phyloP scores from a whole-genome alignment of 306 rosid genomes.

The Gleditsia sinensis region DNA sequence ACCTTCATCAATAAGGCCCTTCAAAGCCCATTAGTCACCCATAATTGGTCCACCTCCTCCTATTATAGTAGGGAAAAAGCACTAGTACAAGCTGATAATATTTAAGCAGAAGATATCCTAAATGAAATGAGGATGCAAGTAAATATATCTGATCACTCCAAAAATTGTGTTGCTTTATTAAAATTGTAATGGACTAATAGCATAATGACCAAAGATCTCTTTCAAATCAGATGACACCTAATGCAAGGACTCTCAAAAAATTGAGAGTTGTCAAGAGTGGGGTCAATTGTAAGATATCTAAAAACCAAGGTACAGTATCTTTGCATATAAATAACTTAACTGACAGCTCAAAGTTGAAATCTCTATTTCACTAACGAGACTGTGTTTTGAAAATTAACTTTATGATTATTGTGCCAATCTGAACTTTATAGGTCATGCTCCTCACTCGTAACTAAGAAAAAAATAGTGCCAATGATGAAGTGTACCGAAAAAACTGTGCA shows the following conservation, averaged over 20 bases:
- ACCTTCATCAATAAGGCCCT: constrained; percentile 94
- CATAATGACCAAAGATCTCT: no score
- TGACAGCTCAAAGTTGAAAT: constrained; percentile 1
- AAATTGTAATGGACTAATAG: no score
- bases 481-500: no score
- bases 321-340: not conserved
- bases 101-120: not conserved
- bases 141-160: no score
- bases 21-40: constrained; percentile 99
- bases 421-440: constrained; percentile 23
- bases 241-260: no score
- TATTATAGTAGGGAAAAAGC: constrained; percentile 39
- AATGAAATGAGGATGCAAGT: not conserved
- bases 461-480: constrained; percentile 4
- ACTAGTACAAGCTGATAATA: constrained; percentile 39
- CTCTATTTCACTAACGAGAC: constrained; percentile 2
- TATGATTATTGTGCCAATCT: not conserved
- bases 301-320: not conserved
- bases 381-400: not conserved
- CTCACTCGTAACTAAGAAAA: constrained; percentile 4
- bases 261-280: no score
- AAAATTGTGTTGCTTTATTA: no score
- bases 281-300: not conserved
- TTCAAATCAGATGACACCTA: not conserved
- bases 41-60: constrained; percentile 99